These are phyloP conservation scores for Saksenaea oblongispora DNA, from an alignment of 371 early-diverging fungal genomes.

Conservation along the genomic window DNA sequence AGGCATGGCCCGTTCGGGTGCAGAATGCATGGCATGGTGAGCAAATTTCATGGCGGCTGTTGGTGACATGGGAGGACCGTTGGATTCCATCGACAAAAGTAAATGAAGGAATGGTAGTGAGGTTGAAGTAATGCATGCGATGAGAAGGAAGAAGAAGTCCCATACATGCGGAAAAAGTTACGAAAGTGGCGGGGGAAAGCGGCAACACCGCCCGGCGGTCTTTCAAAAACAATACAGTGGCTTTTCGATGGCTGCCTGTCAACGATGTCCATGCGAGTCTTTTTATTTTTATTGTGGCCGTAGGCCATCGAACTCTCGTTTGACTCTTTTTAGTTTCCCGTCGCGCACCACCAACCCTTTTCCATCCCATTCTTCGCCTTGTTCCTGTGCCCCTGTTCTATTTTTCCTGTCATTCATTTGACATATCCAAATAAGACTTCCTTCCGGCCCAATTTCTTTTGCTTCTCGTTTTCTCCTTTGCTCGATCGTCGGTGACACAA, in stretches of 20 bases:
- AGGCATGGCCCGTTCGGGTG: neutral
- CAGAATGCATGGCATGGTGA: neutral
- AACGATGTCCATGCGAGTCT: no score
- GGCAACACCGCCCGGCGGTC: no score
- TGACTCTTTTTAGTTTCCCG: conserved; percentile 23
- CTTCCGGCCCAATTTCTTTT: conserved; percentile 9
- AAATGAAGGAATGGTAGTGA: neutral
- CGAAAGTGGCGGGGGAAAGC: neutral
- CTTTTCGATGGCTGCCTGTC: no score
- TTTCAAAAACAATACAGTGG: no score
- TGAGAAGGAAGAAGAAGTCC: neutral
- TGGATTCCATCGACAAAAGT: neutral
- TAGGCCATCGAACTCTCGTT: conserved; percentile 34
- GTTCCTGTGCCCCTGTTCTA: conserved; percentile 19
- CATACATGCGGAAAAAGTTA: neutral
- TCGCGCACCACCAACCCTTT: conserved; percentile 21
- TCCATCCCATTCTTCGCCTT: conserved; percentile 22
- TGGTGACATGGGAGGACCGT: neutral
- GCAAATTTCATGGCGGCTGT: neutral
- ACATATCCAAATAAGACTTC: conserved; percentile 2
- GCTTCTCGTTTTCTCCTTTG: conserved; percentile 5
- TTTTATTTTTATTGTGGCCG: conserved; percentile 7
- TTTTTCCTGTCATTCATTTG: conserved; percentile 13
- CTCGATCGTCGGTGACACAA: neutral
- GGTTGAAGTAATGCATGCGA: neutral